phyloP scores from a whole-genome alignment of 768 basidiomycete species.

The Mycena maculata region DNA sequence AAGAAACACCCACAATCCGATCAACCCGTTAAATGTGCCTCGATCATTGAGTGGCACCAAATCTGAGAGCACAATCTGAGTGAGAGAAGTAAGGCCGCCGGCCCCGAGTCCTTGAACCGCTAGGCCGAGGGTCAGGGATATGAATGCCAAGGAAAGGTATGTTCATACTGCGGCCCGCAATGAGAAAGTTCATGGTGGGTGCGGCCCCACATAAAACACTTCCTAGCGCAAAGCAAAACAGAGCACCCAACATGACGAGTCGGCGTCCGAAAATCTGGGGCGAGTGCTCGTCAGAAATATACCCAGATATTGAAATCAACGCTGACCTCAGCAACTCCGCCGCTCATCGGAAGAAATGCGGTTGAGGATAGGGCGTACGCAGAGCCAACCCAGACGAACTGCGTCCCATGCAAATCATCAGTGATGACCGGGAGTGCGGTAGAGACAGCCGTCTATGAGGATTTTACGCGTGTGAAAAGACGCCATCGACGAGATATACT shows the following conservation, averaged over 20 bases:
- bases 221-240: slow-evolving; percentile 54
- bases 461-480: too few relatives aligned
- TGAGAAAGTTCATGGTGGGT: slow-evolving; percentile 52
- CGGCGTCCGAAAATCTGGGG: slow-evolving; percentile 54
- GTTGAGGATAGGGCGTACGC: slow-evolving; percentile 44
- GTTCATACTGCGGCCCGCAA: slow-evolving; percentile 51
- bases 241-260: slow-evolving; percentile 43
- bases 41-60: slow-evolving; percentile 59
- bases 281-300: not conserved
- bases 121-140: slow-evolving; percentile 8
- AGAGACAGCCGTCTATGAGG: slow-evolving; percentile 35
- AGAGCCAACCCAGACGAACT: slow-evolving; percentile 43
- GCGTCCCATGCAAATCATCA: slow-evolving; percentile 39
- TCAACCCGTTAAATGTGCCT: slow-evolving; percentile 51
- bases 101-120: slow-evolving; percentile 55
- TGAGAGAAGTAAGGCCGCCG: slow-evolving; percentile 51
- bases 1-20: slow-evolving; percentile 46
- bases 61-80: slow-evolving; percentile 58
- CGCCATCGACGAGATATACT: too few relatives aligned
- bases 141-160: not conserved
- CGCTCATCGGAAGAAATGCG: slow-evolving; percentile 46
- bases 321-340: slow-evolving; percentile 44
- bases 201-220: slow-evolving; percentile 57
- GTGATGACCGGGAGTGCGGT: slow-evolving; percentile 48
- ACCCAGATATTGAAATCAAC: not conserved